Conservation (phyloP, 495 filamentous ascomycete genomes). For the Aspergillus campestris region DNA sequence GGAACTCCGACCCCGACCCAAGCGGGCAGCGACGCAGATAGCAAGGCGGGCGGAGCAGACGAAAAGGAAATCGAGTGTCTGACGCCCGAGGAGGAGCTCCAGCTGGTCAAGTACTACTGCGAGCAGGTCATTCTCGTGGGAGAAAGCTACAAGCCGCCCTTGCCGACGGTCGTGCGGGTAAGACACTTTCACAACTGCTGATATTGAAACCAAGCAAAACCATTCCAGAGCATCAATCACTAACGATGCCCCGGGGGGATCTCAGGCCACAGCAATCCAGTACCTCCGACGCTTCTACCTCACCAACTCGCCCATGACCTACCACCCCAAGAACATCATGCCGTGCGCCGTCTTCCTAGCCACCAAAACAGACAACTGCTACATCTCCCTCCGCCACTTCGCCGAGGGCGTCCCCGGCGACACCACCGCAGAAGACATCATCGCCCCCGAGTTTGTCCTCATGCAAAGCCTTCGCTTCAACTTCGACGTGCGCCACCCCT, state of each 20-base stretch:
- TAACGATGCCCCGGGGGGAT: not conserved
- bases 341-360: slow-evolving; percentile 83
- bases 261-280: slow-evolving; percentile 77
- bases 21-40: slow-evolving; percentile 24
- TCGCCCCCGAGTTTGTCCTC: slow-evolving; percentile 83
- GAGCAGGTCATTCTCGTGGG: slow-evolving; percentile 65
- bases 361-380: slow-evolving; percentile 81
- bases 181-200: slow-evolving; percentile 1
- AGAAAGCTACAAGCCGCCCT: slow-evolving; percentile 65
- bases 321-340: slow-evolving; percentile 80
- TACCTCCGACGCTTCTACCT: slow-evolving; percentile 93
- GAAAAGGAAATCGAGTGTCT: slow-evolving; percentile 59
- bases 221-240: not conserved
- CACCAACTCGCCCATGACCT: slow-evolving; percentile 89
- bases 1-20: slow-evolving; percentile 27
- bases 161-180: slow-evolving; percentile 74
- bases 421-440: slow-evolving; percentile 60
- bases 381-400: slow-evolving; percentile 61
- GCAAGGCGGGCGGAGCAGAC: slow-evolving; percentile 10
- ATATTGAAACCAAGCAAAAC: not conserved
- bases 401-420: slow-evolving; percentile 53
- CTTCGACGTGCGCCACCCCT: slow-evolving; percentile 87
- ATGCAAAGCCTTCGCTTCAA: slow-evolving; percentile 91
- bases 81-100: slow-evolving; percentile 71
- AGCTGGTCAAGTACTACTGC: slow-evolving; percentile 73